A percentile compares a stretch with the other conserved stretches of the same genome.
phyloP scores from a whole-genome alignment of 2,329 filamentous ascomycete species.

The Pochonia chlamydosporia region DNA sequence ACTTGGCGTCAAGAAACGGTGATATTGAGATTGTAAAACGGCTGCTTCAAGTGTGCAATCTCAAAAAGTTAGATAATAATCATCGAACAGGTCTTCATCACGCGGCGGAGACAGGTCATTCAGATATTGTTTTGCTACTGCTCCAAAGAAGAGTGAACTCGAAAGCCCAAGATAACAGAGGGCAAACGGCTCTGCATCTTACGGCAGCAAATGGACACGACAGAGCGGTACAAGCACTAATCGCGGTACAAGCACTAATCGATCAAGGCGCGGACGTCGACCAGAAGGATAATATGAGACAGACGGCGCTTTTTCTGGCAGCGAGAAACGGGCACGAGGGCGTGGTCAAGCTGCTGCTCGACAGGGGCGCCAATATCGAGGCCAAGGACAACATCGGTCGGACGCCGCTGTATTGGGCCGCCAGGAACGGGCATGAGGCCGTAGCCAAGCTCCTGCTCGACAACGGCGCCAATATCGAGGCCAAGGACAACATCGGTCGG shows the following conservation, averaged over 20 bases:
- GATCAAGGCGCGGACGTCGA: neutral
- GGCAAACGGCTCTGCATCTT: neutral
- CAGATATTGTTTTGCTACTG: neutral
- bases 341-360: neutral
- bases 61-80: neutral
- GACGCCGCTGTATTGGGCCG: neutral
- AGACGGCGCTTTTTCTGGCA: neutral
- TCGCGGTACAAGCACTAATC: neutral
- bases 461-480: neutral
- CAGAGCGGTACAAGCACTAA: neutral
- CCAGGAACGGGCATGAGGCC: neutral
- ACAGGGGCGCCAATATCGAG: neutral
- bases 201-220: neutral
- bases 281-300: neutral
- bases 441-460: neutral
- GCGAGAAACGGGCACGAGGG: neutral
- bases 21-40: neutral
- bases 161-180: neutral
- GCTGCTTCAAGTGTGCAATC: neutral
- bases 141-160: neutral
- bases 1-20: neutral
- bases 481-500: neutral
- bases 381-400: neutral
- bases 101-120: neutral
- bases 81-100: conserved; percentile 1